A percentile compares a stretch with the other conserved stretches of the same genome.
These are phyloP conservation scores for Fusarium tricinctum DNA, from an alignment of 2,329 filamentous ascomycete species.

Conservation along the genomic window DNA sequence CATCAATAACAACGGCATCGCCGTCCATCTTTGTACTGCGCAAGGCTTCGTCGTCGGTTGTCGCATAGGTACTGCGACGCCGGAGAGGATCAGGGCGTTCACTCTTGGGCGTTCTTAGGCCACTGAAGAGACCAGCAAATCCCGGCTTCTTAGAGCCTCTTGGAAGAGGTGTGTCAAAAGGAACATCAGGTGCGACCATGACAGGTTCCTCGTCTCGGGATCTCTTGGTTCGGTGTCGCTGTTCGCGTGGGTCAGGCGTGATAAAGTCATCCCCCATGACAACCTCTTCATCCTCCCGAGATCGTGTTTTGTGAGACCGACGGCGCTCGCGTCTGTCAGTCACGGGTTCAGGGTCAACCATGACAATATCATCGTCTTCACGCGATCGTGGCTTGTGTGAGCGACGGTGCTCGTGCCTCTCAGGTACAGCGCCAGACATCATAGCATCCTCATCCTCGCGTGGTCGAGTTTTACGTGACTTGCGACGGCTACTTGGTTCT, in stretches of 20 bases:
- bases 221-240: slow-evolving; percentile 54
- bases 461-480: slow-evolving; percentile 57
- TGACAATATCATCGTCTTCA: slow-evolving; percentile 61
- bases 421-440: slow-evolving; percentile 58
- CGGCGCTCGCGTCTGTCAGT: slow-evolving; percentile 53
- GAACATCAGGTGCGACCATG: slow-evolving; percentile 55
- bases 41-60: slow-evolving; percentile 64
- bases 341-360: slow-evolving; percentile 59
- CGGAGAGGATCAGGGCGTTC: slow-evolving; percentile 57
- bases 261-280: slow-evolving; percentile 62
- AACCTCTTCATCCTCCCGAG: slow-evolving; percentile 59
- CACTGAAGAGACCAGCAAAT: slow-evolving; percentile 73
- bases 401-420: slow-evolving; percentile 56
- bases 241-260: slow-evolving; percentile 49
- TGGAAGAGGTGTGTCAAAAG: slow-evolving; percentile 53
- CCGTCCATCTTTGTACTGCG: slow-evolving; percentile 65
- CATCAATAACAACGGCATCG: slow-evolving; percentile 64
- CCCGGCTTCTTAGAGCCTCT: slow-evolving; percentile 65
- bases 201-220: slow-evolving; percentile 58
- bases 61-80: slow-evolving; percentile 64
- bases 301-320: slow-evolving; percentile 60
- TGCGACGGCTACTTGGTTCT: slow-evolving; percentile 58
- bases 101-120: slow-evolving; percentile 64
- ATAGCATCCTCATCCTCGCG: slow-evolving; percentile 60
- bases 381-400: slow-evolving; percentile 57